Percentiles rank a stretch among this genome's conserved stretches.
phyloP scores from a whole-genome alignment of 2,329 filamentous ascomycete species.

The Tolypocladium sp. region DNA sequence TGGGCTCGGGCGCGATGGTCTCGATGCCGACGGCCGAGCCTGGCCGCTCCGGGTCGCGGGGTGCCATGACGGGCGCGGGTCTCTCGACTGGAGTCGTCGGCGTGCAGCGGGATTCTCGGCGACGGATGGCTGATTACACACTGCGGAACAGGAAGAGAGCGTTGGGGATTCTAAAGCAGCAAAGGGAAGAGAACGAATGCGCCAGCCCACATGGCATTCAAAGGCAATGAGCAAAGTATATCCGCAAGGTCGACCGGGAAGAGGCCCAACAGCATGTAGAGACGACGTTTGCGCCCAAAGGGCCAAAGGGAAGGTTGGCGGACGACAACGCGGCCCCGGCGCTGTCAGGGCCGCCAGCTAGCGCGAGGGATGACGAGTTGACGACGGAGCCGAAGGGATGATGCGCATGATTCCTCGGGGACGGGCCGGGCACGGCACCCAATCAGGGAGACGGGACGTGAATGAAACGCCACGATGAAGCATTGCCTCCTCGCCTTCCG shows the following conservation, averaged over 20 bases:
- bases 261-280: too few relatives aligned
- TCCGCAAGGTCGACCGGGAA: too few relatives aligned
- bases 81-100: not conserved
- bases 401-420: not conserved
- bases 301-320: not conserved
- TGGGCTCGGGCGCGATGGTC: not conserved
- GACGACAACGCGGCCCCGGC: not conserved
- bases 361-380: not conserved
- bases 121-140: not conserved
- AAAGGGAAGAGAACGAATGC: not conserved
- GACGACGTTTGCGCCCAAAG: not conserved
- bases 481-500: not conserved
- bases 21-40: not conserved
- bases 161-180: not conserved
- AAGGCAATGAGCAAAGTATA: not conserved
- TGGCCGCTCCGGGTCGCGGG: not conserved
- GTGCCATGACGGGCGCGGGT: not conserved
- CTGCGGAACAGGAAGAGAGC: not conserved
- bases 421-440: not conserved
- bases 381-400: not conserved
- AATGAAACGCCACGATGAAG: not conserved
- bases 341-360: not conserved
- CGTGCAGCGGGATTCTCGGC: not conserved
- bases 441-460: not conserved
- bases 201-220: not conserved